Percentiles rank a stretch among this genome's conserved stretches.
Evolutionary conservation across 495 filamentous ascomycete species (phyloP).

Genomic region (Trichocladium uniseriatum): DNA sequence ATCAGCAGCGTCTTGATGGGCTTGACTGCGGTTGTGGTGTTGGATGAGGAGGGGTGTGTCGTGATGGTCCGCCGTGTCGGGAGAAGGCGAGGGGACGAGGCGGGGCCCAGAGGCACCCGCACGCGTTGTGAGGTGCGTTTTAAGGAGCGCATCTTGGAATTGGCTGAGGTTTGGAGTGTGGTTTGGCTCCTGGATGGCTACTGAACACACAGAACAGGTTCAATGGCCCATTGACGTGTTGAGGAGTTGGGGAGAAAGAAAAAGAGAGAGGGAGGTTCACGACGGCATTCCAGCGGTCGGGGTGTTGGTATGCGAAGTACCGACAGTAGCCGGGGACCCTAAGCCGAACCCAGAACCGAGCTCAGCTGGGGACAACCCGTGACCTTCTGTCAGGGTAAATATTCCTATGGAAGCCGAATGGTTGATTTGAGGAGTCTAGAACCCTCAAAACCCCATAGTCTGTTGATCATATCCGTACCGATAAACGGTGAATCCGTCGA

Average conservation of each 20-base stretch:
- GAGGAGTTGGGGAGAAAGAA: not conserved
- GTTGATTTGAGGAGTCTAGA: too few species aligned
- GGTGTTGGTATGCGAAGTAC: not conserved
- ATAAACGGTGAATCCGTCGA: too few species aligned
- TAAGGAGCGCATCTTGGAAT: conserved; percentile 28
- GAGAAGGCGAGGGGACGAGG: conserved; percentile 2
- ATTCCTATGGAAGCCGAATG: not conserved
- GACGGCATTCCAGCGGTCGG: not conserved
- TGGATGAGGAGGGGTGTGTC: conserved; percentile 21
- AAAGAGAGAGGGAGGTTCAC: not conserved
- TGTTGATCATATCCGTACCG: too few species aligned
- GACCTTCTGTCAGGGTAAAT: not conserved
- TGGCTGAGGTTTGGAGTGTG: not conserved
- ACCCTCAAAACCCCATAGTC: too few species aligned
- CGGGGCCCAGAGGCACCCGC: conserved; percentile 11
- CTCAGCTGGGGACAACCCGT: not conserved
- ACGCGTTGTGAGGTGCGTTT: conserved; percentile 24
- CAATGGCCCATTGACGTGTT: conserved; percentile 1
- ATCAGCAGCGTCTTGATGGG: conserved; percentile 83
- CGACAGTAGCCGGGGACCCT: conserved; percentile 17
- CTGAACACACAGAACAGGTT: not conserved
- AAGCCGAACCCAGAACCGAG: not conserved
- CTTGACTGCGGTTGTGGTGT: conserved; percentile 22
- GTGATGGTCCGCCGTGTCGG: conserved; percentile 8
- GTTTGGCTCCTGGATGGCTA: not conserved